Percentiles rank a stretch among this genome's conserved stretches.
These are phyloP conservation scores for Theobroma cacao DNA, from an alignment of 345 rosid genomes.

Conservation along the genomic window DNA sequence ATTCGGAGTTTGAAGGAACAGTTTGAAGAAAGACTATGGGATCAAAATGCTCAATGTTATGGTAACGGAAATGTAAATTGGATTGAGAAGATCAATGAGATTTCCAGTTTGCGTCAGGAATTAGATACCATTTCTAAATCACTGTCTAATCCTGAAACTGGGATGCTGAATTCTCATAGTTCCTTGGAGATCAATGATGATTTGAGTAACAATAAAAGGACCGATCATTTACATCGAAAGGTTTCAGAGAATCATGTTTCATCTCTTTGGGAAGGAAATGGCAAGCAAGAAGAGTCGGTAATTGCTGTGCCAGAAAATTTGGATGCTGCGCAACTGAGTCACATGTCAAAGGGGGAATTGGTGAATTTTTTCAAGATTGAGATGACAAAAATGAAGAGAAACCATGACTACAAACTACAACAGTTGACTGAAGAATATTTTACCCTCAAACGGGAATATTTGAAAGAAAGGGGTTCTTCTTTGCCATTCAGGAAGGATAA, in stretches of 20 bases:
- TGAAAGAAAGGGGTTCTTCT: conserved; percentile 56
- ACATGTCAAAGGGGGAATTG: conserved; percentile 44
- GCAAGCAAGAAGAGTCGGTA: conserved; percentile 55
- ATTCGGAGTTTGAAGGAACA: conserved; percentile 52
- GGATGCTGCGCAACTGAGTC: conserved; percentile 42
- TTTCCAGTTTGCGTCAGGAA: conserved; percentile 66
- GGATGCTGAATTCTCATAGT: conserved; percentile 40
- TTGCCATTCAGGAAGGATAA: conserved; percentile 57
- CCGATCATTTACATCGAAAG: conserved; percentile 50
- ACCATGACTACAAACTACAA: conserved; percentile 58
- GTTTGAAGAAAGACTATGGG: conserved; percentile 46
- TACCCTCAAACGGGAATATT: conserved; percentile 52
- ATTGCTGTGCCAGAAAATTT: conserved; percentile 44
- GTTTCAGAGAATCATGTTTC: conserved; percentile 49
- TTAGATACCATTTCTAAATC: conserved; percentile 56
- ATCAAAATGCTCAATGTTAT: conserved; percentile 34
- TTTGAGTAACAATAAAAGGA: conserved; percentile 29
- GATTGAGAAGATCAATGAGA: conserved; percentile 50
- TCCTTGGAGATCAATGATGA: conserved; percentile 50
- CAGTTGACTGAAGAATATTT: conserved; percentile 62
- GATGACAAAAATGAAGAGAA: conserved; percentile 82
- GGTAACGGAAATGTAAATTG: conserved; percentile 32
- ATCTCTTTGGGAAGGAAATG: conserved; percentile 50
- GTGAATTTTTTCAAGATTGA: conserved; percentile 55
- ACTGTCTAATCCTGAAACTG: conserved; percentile 47